These are phyloP conservation scores for Moricandia arvensis DNA, from an alignment of 345 rosid genomes.

Conservation along the genomic window DNA sequence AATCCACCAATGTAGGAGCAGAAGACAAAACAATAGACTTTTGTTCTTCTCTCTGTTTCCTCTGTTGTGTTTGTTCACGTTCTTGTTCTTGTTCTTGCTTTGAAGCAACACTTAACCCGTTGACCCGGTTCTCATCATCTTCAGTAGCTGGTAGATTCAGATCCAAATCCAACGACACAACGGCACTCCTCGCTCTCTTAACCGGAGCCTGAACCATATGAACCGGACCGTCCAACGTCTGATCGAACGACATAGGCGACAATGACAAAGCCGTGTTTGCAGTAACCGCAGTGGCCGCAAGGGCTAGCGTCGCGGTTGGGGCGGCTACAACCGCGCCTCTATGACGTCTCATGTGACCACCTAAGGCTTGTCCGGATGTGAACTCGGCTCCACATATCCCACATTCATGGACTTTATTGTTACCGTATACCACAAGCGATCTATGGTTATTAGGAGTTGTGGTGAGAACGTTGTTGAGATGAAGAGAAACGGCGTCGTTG, in stretches of 20 bases:
- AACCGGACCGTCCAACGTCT: conserved; percentile 39
- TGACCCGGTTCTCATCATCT: conserved; percentile 59
- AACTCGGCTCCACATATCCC: conserved; percentile 89
- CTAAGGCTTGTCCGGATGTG: conserved; percentile 93
- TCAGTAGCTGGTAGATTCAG: conserved; percentile 97
- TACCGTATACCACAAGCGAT: conserved; percentile 19
- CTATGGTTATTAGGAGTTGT: conserved; percentile 31
- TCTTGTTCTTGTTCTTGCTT: conserved; percentile 46
- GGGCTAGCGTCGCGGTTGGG: conserved; percentile 17
- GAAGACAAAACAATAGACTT: conserved; percentile 65
- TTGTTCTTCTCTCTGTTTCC: conserved; percentile 36
- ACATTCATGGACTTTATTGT: conserved; percentile 78
- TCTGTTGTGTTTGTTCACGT: conserved; percentile 42
- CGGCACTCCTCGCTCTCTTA: conserved; percentile 45
- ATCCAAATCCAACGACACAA: conserved; percentile 75
- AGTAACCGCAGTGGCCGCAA: conserved; percentile 19
- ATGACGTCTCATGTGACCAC: conserved; percentile 98
- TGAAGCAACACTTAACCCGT: conserved; percentile 50
- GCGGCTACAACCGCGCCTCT: conserved; percentile 44
- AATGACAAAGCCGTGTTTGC: conserved; percentile 46
- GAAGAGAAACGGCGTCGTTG: conserved; percentile 53
- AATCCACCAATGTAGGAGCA: conserved; percentile 88
- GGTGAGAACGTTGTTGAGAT: conserved; percentile 42
- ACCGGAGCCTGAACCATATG: conserved; percentile 42
- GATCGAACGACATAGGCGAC: conserved; percentile 45